Evolutionary conservation across 2,329 filamentous ascomycete species (phyloP).

Genomic region (Claviceps sp.): DNA sequence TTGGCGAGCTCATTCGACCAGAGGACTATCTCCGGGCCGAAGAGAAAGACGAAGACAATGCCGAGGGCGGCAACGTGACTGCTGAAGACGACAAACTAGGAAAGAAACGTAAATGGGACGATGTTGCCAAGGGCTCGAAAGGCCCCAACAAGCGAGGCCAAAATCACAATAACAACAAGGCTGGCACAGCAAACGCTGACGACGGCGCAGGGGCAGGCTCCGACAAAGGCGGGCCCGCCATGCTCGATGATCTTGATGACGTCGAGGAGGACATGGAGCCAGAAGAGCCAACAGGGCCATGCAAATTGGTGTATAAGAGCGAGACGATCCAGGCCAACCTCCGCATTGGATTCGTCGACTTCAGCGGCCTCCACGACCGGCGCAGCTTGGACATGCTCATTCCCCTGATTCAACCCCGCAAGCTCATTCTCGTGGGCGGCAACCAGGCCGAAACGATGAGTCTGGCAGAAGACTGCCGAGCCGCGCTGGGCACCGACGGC

Average conservation of each 20-base stretch:
- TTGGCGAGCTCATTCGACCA: constrained; percentile 82
- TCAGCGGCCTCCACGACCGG: constrained; percentile 83
- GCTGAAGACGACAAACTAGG: constrained; percentile 54
- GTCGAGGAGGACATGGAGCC: constrained; percentile 44
- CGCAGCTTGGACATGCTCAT: constrained; percentile 90
- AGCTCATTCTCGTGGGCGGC: constrained; percentile 84
- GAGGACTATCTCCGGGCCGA: constrained; percentile 91
- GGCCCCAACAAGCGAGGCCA: constrained; percentile 47
- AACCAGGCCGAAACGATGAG: constrained; percentile 62
- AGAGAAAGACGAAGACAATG: constrained; percentile 66
- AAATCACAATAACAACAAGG: constrained; percentile 26
- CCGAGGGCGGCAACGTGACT: constrained; percentile 29
- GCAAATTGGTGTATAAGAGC: constrained; percentile 55
- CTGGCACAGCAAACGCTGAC: constrained; percentile 19
- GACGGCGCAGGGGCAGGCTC: constrained; percentile 30
- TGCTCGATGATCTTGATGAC: constrained; percentile 43
- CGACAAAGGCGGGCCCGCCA: constrained; percentile 24
- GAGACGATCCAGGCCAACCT: constrained; percentile 56
- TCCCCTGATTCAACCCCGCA: constrained; percentile 83
- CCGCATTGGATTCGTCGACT: constrained; percentile 79
- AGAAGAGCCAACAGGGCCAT: constrained; percentile 48
- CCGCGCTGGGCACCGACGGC: constrained; percentile 40
- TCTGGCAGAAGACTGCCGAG: constrained; percentile 69
- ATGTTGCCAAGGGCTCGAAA: constrained; percentile 27
- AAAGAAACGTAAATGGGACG: constrained; percentile 91